These are phyloP conservation scores for Neonectria faginata DNA, from an alignment of 2,329 filamentous ascomycete genomes.

Conservation along the genomic window DNA sequence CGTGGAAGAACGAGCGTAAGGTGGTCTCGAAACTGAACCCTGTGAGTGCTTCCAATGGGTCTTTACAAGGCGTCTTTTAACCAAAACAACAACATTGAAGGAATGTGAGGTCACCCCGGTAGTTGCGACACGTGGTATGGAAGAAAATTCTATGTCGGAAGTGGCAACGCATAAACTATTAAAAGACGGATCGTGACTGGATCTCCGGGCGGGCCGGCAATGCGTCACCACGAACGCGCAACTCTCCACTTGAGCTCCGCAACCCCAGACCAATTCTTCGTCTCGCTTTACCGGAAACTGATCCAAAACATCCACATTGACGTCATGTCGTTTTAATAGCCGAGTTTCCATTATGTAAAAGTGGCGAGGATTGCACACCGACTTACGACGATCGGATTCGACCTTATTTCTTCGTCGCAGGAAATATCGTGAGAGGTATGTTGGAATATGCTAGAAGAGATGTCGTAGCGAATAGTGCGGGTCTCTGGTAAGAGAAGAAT, in stretches of 20 bases:
- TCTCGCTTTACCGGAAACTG: not conserved
- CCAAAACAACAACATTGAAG: not conserved
- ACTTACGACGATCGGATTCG: not conserved
- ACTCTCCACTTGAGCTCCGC: not conserved
- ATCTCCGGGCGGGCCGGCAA: conserved; percentile 8
- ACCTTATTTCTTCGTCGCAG: not conserved
- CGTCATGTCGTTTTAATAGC: not conserved
- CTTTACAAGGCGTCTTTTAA: not conserved
- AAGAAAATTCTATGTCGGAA: not conserved
- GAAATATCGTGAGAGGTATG: not conserved
- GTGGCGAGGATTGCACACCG: conserved; percentile 3
- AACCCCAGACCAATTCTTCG: not conserved
- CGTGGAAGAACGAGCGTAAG: conserved; percentile 23
- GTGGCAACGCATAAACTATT: not conserved
- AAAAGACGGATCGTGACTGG: conserved; percentile 6
- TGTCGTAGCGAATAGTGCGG: not conserved
- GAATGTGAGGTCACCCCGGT: not conserved
- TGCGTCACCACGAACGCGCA: not conserved
- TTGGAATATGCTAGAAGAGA: not conserved
- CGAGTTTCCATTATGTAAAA: conserved; percentile 9
- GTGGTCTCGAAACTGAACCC: not conserved
- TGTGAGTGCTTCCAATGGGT: not conserved
- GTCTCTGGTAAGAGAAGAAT: not conserved
- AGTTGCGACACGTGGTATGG: conserved; percentile 1
- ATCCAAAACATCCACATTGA: not conserved